Base-by-base conservation (phyloP, 2,329 filamentous ascomycete genomes). In the Sclerotinia spermophila region DNA sequence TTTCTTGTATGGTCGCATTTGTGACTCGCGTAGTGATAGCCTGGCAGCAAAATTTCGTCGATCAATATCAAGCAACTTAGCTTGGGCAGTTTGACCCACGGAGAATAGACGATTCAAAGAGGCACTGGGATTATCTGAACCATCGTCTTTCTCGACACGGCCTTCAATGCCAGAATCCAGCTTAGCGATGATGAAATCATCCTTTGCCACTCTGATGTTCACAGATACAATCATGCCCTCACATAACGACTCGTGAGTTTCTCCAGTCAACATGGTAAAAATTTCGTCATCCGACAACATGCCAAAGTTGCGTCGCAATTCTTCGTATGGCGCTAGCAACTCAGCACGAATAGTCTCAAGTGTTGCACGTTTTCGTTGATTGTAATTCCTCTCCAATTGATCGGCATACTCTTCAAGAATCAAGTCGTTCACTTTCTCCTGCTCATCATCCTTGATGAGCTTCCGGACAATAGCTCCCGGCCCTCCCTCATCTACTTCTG, bases 371-470 rank as follows among this genome's bases (percentile, higher is more conserved):
- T 99, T 99, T 75, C 92, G 90, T 80, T 97, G 94, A 77, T 93
- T 94, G 79, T 97, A 94, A 77, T 97, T 96, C 75, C 88, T 90
- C 83, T 97, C 92, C 74, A 99, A 85, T 83, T 99, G 95, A 78
- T 97, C 93, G 0, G 96, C 96, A 78, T 99, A 99, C 80, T 98
- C 94, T 81, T 99, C 96, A 5, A 99, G 85, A 72, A 97, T 94
- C 59, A 99, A 86, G 78, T 99, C 96, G 78, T 98, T 97, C 79
- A 99, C 94, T 78, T 94, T 92, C 77, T 98, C 95, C 76, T 96
- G 93, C 74, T 94, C 92, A 62, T 97, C 93, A 70, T 98, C 94
- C 78, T 93, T 92, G 80, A 99, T 92, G n/a, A 99, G 88, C 81
- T 95, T 96, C 73, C 94, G 90, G 69, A 99, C 93, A 75, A 98